These are phyloP conservation scores for Cutaneotrichosporon dermatis DNA, from an alignment of 1,284 basidiomycete genomes.

Conservation along the genomic window DNA sequence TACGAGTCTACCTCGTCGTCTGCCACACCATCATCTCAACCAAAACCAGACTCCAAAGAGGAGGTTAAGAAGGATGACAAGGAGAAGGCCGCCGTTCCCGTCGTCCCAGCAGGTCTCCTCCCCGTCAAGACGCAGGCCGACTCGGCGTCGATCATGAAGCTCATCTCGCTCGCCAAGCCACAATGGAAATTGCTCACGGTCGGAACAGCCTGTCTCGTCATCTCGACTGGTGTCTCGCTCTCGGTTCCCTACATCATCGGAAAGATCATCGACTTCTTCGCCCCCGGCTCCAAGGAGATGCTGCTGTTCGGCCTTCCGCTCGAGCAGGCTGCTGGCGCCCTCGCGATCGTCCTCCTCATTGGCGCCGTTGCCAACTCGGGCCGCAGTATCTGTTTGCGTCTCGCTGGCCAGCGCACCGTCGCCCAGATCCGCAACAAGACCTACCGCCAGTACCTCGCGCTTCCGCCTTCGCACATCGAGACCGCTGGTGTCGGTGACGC, in stretches of 20 bases:
- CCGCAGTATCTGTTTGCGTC: constrained; percentile 37
- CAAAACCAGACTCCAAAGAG: neutral
- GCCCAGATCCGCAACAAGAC: constrained; percentile 45
- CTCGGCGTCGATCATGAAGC: constrained; percentile 38
- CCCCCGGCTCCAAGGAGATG: constrained; percentile 40
- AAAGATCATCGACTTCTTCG: constrained; percentile 47
- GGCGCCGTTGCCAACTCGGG: constrained; percentile 45
- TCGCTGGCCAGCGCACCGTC: constrained; percentile 45
- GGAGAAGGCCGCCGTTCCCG: neutral
- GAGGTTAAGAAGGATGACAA: neutral
- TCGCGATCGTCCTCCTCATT: constrained; percentile 33
- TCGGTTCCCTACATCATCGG: constrained; percentile 44
- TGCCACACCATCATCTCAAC: constrained; percentile 1
- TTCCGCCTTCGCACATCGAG: constrained; percentile 47
- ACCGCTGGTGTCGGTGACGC: constrained; percentile 45
- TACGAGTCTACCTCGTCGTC: constrained; percentile 18
- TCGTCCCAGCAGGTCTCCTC: constrained; percentile 5
- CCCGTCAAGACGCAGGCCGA: constrained; percentile 28
- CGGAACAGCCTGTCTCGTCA: constrained; percentile 34
- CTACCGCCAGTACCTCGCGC: constrained; percentile 42
- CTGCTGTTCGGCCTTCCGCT: constrained; percentile 42
- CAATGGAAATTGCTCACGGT: constrained; percentile 41
- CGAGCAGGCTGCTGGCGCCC: constrained; percentile 36
- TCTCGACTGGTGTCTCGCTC: constrained; percentile 42
- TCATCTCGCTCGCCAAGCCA: constrained; percentile 41